Evolutionary conservation across 805 yeast species (phyloP), one percentile per base, ranked within the genome.

Genomic region (Candida khao-thaluensis): DNA sequence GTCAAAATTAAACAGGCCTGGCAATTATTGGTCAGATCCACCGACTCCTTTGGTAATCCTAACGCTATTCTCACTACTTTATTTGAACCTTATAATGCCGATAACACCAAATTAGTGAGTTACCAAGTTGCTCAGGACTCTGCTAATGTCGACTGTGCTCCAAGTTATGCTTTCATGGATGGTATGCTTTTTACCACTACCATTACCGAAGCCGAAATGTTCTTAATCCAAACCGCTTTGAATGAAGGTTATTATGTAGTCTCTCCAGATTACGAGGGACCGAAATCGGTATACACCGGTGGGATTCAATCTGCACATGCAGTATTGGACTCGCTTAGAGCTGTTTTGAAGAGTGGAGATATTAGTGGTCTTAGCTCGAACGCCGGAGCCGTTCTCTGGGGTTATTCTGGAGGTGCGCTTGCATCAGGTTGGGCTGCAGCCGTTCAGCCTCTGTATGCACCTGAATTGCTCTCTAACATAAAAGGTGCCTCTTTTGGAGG

Each of bases 371-470:
- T 56, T 14, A 26, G 37, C 2, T 12, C 43, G 5, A 45, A 48
- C 34, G 57, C 57, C 4, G 40, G 47, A 15, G 42, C 49, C 1
- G 48, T 43, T 5, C 17, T 65, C 29, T 62, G 62, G 63, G 71
- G 71, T 1, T 66, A 59, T 37, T 59, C 66, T 4, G 71, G 71
- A 11, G 71, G 69, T 7, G 51, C 66, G 1, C 40, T 64, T 21
- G 66, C 71, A 8, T 39, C 62, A n/a, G 55, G 61, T 7, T 66
- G 71, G 71, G 69, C 68, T 10, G 59, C 64, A 2, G 53, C 59
- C 7, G 42, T 63, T 17, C 67, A 60, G 40, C 68, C 68, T 8
- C 31, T 44, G 1, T 65, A 65, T 40, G 69, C 69, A 4, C 62
- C 64, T 2, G 70, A 66, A 44, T 43, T 49, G 17, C 33, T 22